A percentile compares a stretch with the other conserved stretches of the same genome.
phyloP scores from a whole-genome alignment of 768 basidiomycete species.

The Coprinopsis sp. region DNA sequence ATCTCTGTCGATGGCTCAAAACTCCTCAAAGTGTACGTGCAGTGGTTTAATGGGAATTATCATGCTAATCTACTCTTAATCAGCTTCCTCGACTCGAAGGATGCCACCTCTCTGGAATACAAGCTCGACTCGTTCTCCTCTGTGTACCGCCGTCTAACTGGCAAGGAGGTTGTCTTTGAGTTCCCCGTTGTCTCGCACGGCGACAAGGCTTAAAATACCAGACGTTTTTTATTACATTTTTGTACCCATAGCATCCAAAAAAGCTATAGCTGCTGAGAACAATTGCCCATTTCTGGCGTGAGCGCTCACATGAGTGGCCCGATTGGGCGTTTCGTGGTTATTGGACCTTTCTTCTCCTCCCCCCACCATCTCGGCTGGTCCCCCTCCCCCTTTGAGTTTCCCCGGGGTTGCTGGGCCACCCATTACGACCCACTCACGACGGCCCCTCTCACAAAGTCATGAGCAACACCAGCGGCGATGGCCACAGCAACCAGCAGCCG shows the following conservation, averaged over 20 bases:
- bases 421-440: conserved; percentile 15
- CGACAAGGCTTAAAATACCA: conserved; percentile 39
- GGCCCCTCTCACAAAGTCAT: conserved; percentile 16
- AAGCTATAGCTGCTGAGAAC: conserved; percentile 4
- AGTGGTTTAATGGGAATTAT: neutral
- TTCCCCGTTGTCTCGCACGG: conserved; percentile 77
- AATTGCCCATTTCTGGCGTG: conserved; percentile 2
- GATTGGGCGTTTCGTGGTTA: neutral
- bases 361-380: conserved; percentile 1
- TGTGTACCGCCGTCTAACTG: conserved; percentile 91
- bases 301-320: conserved; percentile 7
- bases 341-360: conserved; percentile 3
- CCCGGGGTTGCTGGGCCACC: conserved; percentile 34
- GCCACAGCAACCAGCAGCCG: conserved; percentile 26
- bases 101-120: conserved; percentile 97
- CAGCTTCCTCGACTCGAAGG: conserved; percentile 97
- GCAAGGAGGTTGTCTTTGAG: conserved; percentile 95
- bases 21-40: conserved; percentile 92
- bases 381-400: neutral
- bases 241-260: conserved; percentile 6
- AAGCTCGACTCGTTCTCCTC: conserved; percentile 99
- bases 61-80: conserved; percentile 15
- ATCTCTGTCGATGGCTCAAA: conserved; percentile 91
- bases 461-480: conserved; percentile 34
- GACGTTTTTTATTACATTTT: conserved; percentile 17